Base-by-base conservation (phyloP, 169 alveolate genomes). In the Fabrea salina region DNA sequence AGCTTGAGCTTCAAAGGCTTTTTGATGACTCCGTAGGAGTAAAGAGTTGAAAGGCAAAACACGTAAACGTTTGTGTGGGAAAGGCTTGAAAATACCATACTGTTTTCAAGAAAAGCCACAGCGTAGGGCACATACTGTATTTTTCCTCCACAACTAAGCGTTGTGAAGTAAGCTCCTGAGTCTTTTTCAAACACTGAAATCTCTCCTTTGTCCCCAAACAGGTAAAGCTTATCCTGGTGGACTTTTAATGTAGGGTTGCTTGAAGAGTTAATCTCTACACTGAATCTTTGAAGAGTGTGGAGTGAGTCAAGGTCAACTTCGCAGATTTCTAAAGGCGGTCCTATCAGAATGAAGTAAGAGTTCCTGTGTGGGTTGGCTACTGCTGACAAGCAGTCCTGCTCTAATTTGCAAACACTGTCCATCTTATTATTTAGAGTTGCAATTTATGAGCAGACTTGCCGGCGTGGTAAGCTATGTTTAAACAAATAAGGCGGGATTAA, bases 1-100 rank as follows among this genome's bases (percentile, higher is more conserved):
- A 61, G 11, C 32, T 35, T 61, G 54, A 35, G 2, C 39, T 61
- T 61, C 22, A 51, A n/a, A 16, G 50, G 50, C 50, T 30, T 61
- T 61, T 35, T 61, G 22, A 35, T 11, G 11, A 33, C 16, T 2
- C 74, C 74, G 8, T n/a, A 27, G n/a, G 41, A 13, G 11, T 27
- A 2, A 11, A 61, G 32, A 33, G 74, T 27, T 16, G 49, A 61
- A 13, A 61, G 11, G 13, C 25, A 13, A 51, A 61, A 16, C 32
- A 61, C 8, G 49, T 61, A 61, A 16, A 61, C 39, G 39, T 35
- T 61, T 27, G 25, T 30, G 13, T 61, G 74, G 11, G 74, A 61
- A 22, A 37, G 13, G n/a, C 37, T 61, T 8, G 74, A 61, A 61
- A 61, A 61, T 30, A 61, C 39, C 13, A 61, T 61, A 2, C 13